Percentiles rank a stretch among this genome's conserved stretches.
Conservation (phyloP, 139 green algal genomes). For the Tetradesmus lagerheimii region DNA sequence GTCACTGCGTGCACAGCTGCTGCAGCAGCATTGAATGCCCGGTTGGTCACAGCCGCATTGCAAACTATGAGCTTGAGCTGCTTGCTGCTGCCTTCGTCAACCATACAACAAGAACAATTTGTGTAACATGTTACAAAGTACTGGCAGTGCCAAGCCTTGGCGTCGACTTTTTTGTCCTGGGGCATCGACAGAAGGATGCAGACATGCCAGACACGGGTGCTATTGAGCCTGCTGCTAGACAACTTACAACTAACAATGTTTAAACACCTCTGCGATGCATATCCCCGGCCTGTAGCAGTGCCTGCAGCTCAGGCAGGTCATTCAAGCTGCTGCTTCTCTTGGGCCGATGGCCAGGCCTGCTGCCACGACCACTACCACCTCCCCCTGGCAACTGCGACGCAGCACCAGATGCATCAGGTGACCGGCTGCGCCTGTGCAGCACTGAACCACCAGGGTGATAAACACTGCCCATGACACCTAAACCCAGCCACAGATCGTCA, state of each 20-base stretch:
- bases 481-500: not conserved
- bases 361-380: not conserved
- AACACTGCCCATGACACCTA: not conserved
- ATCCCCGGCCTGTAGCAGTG: not conserved
- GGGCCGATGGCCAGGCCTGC: not conserved
- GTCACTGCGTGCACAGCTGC: no score
- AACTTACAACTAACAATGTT: not conserved
- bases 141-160: no score
- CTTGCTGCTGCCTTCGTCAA: no score
- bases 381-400: not conserved
- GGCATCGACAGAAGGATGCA: no score
- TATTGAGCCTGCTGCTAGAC: not conserved
- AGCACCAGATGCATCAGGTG: slow-evolving; percentile 6
- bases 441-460: not conserved
- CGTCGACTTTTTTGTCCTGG: no score
- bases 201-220: not conserved
- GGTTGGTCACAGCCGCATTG: no score
- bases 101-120: no score
- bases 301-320: slow-evolving; percentile 41
- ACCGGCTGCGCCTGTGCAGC: slow-evolving; percentile 1
- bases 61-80: no score
- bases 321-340: slow-evolving; percentile 39
- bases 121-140: no score
- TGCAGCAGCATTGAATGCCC: no score
- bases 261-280: not conserved